Conservation (phyloP, 1,284 basidiomycete species). For the Boletellus deceptivus region DNA sequence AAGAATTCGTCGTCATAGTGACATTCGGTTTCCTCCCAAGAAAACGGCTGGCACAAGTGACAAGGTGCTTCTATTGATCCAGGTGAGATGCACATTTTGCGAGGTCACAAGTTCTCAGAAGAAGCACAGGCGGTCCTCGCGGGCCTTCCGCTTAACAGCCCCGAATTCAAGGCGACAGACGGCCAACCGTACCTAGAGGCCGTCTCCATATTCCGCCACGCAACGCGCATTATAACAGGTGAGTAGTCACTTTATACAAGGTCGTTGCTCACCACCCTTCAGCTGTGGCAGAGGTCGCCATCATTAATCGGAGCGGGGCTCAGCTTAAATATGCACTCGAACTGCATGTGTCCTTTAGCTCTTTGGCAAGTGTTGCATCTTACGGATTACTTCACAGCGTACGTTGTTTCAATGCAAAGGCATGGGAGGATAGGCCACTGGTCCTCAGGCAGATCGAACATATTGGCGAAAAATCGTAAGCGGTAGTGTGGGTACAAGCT, state of each 20-base stretch:
- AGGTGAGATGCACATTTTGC: slow-evolving; percentile 41
- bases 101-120: slow-evolving; percentile 1
- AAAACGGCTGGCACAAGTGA: slow-evolving; percentile 66
- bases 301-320: slow-evolving; percentile 57
- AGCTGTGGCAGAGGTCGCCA: slow-evolving; percentile 73
- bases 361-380: slow-evolving; percentile 3
- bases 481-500: slow-evolving; percentile 6
- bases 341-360: slow-evolving; percentile 43
- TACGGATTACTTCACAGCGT: slow-evolving; percentile 42
- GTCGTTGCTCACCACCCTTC: slow-evolving; percentile 5
- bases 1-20: slow-evolving; percentile 61
- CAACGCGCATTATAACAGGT: slow-evolving; percentile 67
- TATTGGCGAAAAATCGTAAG: slow-evolving; percentile 84
- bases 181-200: slow-evolving; percentile 72
- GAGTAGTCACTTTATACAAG: slow-evolving; percentile 2
- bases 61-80: slow-evolving; percentile 71
- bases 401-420: slow-evolving; percentile 71
- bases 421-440: slow-evolving; percentile 82
- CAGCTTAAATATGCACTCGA: slow-evolving; percentile 71
- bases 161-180: slow-evolving; percentile 67
- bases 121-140: slow-evolving; percentile 65
- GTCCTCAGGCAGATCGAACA: slow-evolving; percentile 78
- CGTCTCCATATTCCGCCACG: slow-evolving; percentile 62
- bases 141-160: slow-evolving; percentile 61
- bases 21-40: slow-evolving; percentile 70